Base-by-base conservation (phyloP, 2,329 filamentous ascomycete genomes). In the Fusarium albosuccineum region DNA sequence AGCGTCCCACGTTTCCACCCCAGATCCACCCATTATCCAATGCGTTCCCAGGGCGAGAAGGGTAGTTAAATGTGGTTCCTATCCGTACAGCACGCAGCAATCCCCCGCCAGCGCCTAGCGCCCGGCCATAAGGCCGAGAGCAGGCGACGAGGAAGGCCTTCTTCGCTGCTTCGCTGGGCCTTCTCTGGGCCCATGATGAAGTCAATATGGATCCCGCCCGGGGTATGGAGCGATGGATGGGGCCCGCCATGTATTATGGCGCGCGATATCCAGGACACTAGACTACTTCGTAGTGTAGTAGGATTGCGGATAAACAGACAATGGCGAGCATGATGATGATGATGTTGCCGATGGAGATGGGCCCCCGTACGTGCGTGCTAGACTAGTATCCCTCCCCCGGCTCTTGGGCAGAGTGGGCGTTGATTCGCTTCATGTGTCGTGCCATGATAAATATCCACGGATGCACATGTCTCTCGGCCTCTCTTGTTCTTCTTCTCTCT, bases 1-100 rank as follows among this genome's bases (percentile, higher is more conserved):
- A 49, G 34, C 42, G 50, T 60, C 55, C 50, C 41, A 63, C 51
- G 48, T 67, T 64, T 67, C 59, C 49, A 67, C 64, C 61, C 65
- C 61, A 62, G 65, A 63, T 68, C 66, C 65, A 68, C 65, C 22
- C 37, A 17, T 51, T 26, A 39, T 40, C 26, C 34, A 29, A 42
- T 52, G 36, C 37, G n/a, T 41, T 17, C 39, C 39, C 39, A 41
- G 39, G 22, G 39, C 39, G 14, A 17, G n/a, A 41, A 16, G 22
- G 22, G 22, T 22, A 22, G 22, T 3, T 22, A 22, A 22, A 22
- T 22, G 22, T 22, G 22, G 22, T 22, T 4, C 22, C 22, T 22
- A n/a, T n/a, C n/a, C n/a, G n/a, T n/a, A 22, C 22, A 22, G 22
- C 22, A 22, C 22, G 22, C 22, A 41, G 39, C 14, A 59, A 52